These are phyloP conservation scores for Articulospora tetracladia DNA, from an alignment of 495 filamentous ascomycete species.

Conservation along the genomic window DNA sequence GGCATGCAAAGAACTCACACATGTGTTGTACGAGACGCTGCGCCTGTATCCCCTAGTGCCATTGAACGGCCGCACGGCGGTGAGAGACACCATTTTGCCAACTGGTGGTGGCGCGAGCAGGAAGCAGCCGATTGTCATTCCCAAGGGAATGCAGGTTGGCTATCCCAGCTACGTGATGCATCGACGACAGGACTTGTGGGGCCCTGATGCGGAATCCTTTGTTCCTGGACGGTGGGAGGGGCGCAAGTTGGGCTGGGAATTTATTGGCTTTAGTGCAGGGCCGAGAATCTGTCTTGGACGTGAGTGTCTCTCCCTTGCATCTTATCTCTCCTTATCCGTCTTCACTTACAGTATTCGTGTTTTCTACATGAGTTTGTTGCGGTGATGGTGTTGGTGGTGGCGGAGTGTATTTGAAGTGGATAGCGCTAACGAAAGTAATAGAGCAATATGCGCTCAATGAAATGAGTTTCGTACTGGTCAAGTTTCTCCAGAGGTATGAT, in stretches of 20 bases:
- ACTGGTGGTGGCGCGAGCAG: slow-evolving; percentile 46
- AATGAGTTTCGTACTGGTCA: slow-evolving; percentile 65
- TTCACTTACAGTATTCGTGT: no score
- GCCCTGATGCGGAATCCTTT: slow-evolving; percentile 45
- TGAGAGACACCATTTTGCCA: slow-evolving; percentile 46
- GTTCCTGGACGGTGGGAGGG: slow-evolving; percentile 52
- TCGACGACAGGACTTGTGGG: slow-evolving; percentile 25
- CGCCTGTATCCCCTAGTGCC: slow-evolving; percentile 56
- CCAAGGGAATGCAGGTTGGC: slow-evolving; percentile 29
- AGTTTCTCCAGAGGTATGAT: slow-evolving; percentile 67
- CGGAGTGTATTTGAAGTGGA: background rate
- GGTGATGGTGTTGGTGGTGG: background rate
- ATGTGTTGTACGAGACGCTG: slow-evolving; percentile 26
- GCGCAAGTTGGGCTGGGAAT: slow-evolving; percentile 49
- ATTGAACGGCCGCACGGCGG: slow-evolving; percentile 48
- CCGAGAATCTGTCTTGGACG: slow-evolving; percentile 80
- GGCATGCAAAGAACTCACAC: slow-evolving; percentile 13
- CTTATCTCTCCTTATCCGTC: no score
- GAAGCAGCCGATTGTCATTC: slow-evolving; percentile 40
- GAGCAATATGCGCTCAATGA: slow-evolving; percentile 75
- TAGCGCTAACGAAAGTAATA: slow-evolving; percentile 4
- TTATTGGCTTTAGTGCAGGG: slow-evolving; percentile 55
- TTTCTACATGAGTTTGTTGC: background rate
- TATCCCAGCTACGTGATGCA: slow-evolving; percentile 20
- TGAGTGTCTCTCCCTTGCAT: slow-evolving; percentile 4